Evolutionary conservation across 1,139 yeast genomes (phyloP), one percentile per base, ranked within the genome.

Genomic region (Suhomyces atakaporum): DNA sequence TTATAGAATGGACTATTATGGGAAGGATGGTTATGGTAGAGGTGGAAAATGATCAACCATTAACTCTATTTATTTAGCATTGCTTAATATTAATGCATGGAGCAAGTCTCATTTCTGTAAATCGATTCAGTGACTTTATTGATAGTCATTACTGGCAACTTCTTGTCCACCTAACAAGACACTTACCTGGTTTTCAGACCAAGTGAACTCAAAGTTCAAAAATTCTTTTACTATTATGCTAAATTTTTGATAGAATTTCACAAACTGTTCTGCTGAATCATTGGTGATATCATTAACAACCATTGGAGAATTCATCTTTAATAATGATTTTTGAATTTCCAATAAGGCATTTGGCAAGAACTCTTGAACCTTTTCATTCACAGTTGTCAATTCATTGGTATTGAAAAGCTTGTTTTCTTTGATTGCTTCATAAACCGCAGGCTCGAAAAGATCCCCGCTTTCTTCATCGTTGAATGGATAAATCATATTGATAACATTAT

Each of bases 1-100:
- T 39, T 92, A 92, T 57, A 97, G 97, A 5, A 92, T 92, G 98
- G 97, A 94, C 59, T 92, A 92, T 58, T 92, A 92, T 56, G 81
- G 85, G 8, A 77, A 77, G 50, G 88, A 88, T 41, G 97, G 98
- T 1, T 90, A 92, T 51, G 99, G 98, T 7, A 75, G 98, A 47
- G 97, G 97, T 5, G 71, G 77, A n/a, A 24, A 24, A 12, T 24
- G 15, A 47, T n/a, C n/a, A n/a, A n/a, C n/a, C n/a, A n/a, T n/a
- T n/a, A n/a, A n/a, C n/a, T n/a, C n/a, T n/a, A n/a, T n/a, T n/a
- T n/a, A n/a, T n/a, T n/a, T n/a, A n/a, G n/a, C n/a, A n/a, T n/a
- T n/a, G n/a, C n/a, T n/a, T n/a, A n/a, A n/a, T n/a, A n/a, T n/a
- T n/a, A n/a, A n/a, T n/a, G n/a, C n/a, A n/a, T n/a, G n/a, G n/a